Evolutionary conservation across 2,329 filamentous ascomycete genomes (phyloP).

Genomic region (Dactylellina haptotyla): DNA sequence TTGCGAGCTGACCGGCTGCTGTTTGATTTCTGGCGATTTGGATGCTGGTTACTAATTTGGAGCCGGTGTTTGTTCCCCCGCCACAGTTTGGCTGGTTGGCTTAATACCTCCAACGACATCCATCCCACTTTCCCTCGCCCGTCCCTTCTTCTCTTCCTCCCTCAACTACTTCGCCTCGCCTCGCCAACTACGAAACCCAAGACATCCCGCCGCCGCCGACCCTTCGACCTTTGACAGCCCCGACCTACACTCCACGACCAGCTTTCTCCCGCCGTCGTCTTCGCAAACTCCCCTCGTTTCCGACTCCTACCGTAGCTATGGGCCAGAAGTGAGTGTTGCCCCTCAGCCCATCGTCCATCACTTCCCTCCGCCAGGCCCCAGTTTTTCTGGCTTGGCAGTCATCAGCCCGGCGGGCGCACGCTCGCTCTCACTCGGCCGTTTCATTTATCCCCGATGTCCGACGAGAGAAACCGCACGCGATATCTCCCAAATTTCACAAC

Average conservation of each 20-base stretch:
- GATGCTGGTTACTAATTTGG: no score
- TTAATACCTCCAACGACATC: no score
- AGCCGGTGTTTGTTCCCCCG: no score
- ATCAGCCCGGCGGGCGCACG: neutral
- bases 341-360: constrained; percentile 30
- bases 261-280: neutral
- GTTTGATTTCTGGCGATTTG: no score
- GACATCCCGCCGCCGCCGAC: no score
- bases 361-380: constrained; percentile 1
- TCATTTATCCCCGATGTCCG: constrained; percentile 12
- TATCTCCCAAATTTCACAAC: neutral
- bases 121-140: neutral
- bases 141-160: neutral
- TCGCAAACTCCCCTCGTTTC: neutral
- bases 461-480: neutral
- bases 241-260: neutral
- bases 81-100: no score
- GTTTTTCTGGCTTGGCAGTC: constrained; percentile 42
- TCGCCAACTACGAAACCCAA: no score
- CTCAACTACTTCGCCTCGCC: neutral
- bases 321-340: constrained; percentile 52
- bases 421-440: neutral
- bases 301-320: constrained; percentile 31
- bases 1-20: no score
- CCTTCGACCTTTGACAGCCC: neutral